Percentiles rank a stretch among this genome's conserved stretches.
Conservation (phyloP, 148 eudicot species). For the Tetragonia tetragonoides region DNA sequence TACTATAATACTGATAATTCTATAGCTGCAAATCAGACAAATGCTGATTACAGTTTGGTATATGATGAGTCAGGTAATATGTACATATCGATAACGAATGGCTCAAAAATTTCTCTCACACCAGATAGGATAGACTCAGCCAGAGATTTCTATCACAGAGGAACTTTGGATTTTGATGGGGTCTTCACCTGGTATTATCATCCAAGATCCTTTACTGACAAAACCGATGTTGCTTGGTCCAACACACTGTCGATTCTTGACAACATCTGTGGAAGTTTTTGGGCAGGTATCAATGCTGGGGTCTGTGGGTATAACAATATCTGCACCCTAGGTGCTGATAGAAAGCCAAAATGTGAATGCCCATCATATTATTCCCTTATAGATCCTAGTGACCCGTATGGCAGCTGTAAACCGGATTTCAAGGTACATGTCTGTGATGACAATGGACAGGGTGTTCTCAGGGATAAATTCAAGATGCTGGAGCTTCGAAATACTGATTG, state of each 20-base stretch:
- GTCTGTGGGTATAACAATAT: constrained; percentile 62
- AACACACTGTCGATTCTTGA: constrained; percentile 26
- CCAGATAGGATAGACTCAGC: background rate
- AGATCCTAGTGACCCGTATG: constrained; percentile 43
- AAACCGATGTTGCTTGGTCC: constrained; percentile 28
- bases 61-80: constrained; percentile 32
- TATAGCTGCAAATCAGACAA: constrained; percentile 1
- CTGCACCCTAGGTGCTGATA: constrained; percentile 32
- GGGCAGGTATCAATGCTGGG: constrained; percentile 28
- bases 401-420: constrained; percentile 46
- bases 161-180: constrained; percentile 45
- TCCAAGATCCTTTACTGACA: constrained; percentile 22
- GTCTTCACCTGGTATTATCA: constrained; percentile 41
- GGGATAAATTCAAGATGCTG: constrained; percentile 1
- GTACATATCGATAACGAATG: constrained; percentile 31
- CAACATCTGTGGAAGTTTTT: constrained; percentile 35
- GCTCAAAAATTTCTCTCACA: constrained; percentile 19
- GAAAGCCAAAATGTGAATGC: constrained; percentile 45
- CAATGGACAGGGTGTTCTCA: background rate
- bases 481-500: constrained; percentile 20
- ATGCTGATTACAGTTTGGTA: constrained; percentile 21
- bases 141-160: constrained; percentile 40
- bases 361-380: constrained; percentile 37
- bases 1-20: constrained; percentile 16
- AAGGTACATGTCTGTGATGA: background rate